Evolutionary conservation across 148 eudicot species (phyloP).

Genomic region (Nepenthes gracilis): DNA sequence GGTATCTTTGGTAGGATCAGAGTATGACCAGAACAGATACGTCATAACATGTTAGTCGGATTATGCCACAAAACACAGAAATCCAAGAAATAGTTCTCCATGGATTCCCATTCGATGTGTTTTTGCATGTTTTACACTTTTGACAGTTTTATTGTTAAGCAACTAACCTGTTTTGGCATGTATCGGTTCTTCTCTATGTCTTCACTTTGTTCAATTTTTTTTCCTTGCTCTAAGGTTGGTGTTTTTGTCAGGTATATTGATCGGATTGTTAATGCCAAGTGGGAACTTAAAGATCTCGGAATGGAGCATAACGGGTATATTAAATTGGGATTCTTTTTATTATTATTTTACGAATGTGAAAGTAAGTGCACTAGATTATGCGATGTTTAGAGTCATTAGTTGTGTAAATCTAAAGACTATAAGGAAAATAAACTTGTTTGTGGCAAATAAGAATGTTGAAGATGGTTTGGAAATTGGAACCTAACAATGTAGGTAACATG

Average conservation of each 20-base stretch:
- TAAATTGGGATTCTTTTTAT: background rate
- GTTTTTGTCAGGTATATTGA: slow-evolving; percentile 64
- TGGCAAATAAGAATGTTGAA: too few relatives aligned
- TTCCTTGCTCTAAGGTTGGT: slow-evolving; percentile 5
- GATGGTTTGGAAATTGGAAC: too few relatives aligned
- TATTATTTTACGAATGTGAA: background rate
- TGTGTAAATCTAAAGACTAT: background rate
- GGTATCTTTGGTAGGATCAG: too few relatives aligned
- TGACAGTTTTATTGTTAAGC: background rate
- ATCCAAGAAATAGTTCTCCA: background rate
- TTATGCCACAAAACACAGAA: background rate
- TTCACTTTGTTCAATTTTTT: slow-evolving; percentile 4
- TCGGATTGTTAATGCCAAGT: slow-evolving; percentile 74
- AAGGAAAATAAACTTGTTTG: background rate
- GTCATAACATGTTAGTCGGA: too few relatives aligned
- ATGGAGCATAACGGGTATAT: slow-evolving; percentile 87
- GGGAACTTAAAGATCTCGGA: slow-evolving; percentile 97
- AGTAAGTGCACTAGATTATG: background rate
- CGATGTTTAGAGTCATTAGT: too few relatives aligned
- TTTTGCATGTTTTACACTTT: background rate
- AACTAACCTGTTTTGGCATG: background rate
- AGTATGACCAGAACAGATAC: too few relatives aligned
- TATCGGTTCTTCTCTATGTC: background rate
- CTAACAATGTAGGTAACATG: too few relatives aligned
- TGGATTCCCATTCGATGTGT: too few relatives aligned